These are phyloP conservation scores for Xylaria sp. DNA, from an alignment of 2,329 filamentous ascomycete species.

Conservation along the genomic window DNA sequence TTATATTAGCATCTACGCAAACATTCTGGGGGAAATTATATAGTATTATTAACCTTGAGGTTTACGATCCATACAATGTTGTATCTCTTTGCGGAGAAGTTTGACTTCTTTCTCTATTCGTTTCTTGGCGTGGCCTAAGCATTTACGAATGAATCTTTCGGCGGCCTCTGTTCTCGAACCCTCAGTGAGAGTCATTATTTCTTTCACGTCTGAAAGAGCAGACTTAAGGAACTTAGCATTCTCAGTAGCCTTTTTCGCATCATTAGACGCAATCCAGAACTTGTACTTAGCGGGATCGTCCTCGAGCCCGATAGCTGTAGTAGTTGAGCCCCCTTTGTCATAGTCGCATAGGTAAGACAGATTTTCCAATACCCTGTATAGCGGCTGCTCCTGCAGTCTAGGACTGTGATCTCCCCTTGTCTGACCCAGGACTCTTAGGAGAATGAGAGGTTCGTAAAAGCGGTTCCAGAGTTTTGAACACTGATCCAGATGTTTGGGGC, in stretches of 20 bases:
- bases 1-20: neutral
- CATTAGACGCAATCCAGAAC: constrained; percentile 54
- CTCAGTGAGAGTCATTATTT: constrained; percentile 5
- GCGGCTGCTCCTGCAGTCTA: constrained; percentile 18
- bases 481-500: neutral
- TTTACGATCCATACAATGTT: neutral
- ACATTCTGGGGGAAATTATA: neutral
- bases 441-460: constrained; percentile 48
- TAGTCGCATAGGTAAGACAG: constrained; percentile 54
- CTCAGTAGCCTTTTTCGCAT: constrained; percentile 18
- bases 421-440: constrained; percentile 42
- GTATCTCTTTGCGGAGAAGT: constrained; percentile 4
- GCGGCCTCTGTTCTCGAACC: neutral
- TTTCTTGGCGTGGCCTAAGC: constrained; percentile 26
- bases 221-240: constrained; percentile 41
- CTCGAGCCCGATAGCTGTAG: constrained; percentile 53
- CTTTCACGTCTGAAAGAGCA: constrained; percentile 32
- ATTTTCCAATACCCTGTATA: constrained; percentile 44
- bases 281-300: constrained; percentile 38
- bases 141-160: constrained; percentile 26
- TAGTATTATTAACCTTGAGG: constrained; percentile 22
- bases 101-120: constrained; percentile 27
- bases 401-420: constrained; percentile 40
- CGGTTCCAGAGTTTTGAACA: constrained; percentile 29
- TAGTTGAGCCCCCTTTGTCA: constrained; percentile 51